These are phyloP conservation scores for Platanthera guangdongensis DNA, from an alignment of 106 monocot species.

Conservation along the genomic window DNA sequence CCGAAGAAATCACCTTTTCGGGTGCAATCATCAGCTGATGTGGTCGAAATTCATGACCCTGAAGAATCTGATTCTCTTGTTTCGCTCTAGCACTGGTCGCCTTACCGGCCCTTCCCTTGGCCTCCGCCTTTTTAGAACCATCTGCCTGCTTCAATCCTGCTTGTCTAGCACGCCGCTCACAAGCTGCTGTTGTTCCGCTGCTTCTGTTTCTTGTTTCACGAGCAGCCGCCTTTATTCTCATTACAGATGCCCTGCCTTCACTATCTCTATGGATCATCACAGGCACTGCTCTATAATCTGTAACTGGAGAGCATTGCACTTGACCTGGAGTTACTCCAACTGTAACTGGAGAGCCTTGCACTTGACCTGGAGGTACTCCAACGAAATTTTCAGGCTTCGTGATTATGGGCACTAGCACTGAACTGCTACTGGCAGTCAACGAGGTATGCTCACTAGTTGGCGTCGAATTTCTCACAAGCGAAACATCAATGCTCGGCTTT, in stretches of 20 bases:
- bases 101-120: slow-evolving; percentile 7
- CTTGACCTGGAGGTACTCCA: slow-evolving; percentile 11
- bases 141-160: slow-evolving; percentile 34
- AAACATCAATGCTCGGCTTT: not conserved
- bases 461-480: not conserved
- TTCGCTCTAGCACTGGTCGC: not conserved
- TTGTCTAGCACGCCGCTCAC: slow-evolving; percentile 43
- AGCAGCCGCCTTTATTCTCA: slow-evolving; percentile 69
- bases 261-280: slow-evolving; percentile 23
- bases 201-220: slow-evolving; percentile 55
- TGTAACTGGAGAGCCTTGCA: slow-evolving; percentile 9
- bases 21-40: not conserved
- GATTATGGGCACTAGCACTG: not conserved
- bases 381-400: slow-evolving; percentile 14
- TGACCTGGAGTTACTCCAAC: slow-evolving; percentile 10
- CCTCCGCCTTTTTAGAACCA: slow-evolving; percentile 12
- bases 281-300: slow-evolving; percentile 17
- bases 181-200: slow-evolving; percentile 36
- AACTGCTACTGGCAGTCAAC: not conserved
- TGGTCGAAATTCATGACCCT: not conserved
- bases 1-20: not conserved
- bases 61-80: slow-evolving; percentile 8
- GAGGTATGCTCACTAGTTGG: not conserved
- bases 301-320: slow-evolving; percentile 7
- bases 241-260: slow-evolving; percentile 48